Conservation (phyloP, 495 filamentous ascomycete genomes). For the Mytilinidion resinicola region DNA sequence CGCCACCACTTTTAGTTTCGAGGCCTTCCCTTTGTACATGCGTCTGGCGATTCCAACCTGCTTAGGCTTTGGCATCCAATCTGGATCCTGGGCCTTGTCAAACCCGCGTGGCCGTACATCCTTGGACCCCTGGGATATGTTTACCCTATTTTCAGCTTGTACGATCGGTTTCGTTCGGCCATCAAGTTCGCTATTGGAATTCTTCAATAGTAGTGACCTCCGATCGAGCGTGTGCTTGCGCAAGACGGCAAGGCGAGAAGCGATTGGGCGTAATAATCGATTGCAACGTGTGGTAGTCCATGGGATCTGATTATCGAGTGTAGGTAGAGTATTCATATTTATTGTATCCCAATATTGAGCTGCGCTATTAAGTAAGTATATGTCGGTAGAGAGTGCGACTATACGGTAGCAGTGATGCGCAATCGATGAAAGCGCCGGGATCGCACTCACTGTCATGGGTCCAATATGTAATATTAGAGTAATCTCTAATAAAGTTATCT, state of each 20-base stretch:
- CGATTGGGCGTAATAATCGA: slow-evolving; percentile 23
- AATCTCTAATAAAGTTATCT: too few relatives aligned
- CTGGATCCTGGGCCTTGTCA: slow-evolving; percentile 23
- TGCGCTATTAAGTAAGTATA: too few relatives aligned
- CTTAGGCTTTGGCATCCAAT: slow-evolving; percentile 19
- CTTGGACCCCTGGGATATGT: slow-evolving; percentile 9
- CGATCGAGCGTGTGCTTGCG: slow-evolving; percentile 13
- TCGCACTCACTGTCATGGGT: too few relatives aligned
- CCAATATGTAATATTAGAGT: too few relatives aligned
- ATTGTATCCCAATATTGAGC: background rate
- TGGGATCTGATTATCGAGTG: slow-evolving; percentile 14
- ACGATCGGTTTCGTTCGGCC: background rate
- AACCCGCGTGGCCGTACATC: slow-evolving; percentile 19
- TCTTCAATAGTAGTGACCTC: slow-evolving; percentile 2
- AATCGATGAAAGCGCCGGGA: too few relatives aligned
- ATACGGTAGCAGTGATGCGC: too few relatives aligned
- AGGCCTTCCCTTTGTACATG: slow-evolving; percentile 15
- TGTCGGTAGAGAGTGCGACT: too few relatives aligned
- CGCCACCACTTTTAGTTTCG: background rate
- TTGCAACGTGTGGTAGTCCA: slow-evolving; percentile 28
- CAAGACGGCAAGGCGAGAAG: slow-evolving; percentile 20
- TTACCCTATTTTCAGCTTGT: background rate
- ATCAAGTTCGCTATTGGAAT: background rate
- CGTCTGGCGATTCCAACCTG: background rate
- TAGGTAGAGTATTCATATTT: background rate